A percentile compares a stretch with the other conserved stretches of the same genome.
Evolutionary conservation across 495 filamentous ascomycete species (phyloP).

Genomic region (Trichoderma reesei): DNA sequence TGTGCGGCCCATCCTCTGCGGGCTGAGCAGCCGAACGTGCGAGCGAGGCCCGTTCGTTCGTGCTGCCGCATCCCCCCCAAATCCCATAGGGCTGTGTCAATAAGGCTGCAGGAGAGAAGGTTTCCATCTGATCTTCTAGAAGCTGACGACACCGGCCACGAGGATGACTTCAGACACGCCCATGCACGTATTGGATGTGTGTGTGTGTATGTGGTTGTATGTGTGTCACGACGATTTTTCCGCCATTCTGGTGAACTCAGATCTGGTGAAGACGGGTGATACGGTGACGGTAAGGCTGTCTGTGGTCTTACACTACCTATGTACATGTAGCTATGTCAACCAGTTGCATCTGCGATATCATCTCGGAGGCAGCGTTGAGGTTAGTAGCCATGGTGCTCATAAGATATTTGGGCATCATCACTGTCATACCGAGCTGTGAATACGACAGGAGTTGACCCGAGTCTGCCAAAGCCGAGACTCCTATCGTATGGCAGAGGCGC

Average conservation of each 20-base stretch:
- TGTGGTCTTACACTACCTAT: background rate
- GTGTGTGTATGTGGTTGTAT: background rate
- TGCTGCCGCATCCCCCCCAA: background rate
- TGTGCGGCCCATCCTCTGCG: too few species aligned
- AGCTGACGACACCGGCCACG: background rate
- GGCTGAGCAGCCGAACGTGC: too few species aligned
- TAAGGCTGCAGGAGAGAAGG: background rate
- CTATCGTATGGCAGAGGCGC: too few species aligned
- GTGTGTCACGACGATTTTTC: background rate
- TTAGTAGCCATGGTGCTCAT: too few species aligned
- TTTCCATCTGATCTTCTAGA: slow-evolving; percentile 7
- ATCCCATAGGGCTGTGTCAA: background rate
- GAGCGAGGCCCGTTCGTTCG: too few species aligned
- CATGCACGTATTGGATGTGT: background rate
- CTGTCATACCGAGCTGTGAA: too few species aligned
- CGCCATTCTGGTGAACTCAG: background rate
- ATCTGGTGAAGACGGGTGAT: background rate
- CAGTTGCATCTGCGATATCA: too few species aligned
- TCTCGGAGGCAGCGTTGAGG: too few species aligned
- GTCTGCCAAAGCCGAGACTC: too few species aligned
- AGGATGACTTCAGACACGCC: background rate
- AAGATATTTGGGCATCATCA: too few species aligned
- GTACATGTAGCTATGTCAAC: background rate
- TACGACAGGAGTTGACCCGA: too few species aligned
- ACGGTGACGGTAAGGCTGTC: background rate